Evolutionary conservation across 805 yeast species (phyloP).

Genomic region (Hyphopichia homilentoma): DNA sequence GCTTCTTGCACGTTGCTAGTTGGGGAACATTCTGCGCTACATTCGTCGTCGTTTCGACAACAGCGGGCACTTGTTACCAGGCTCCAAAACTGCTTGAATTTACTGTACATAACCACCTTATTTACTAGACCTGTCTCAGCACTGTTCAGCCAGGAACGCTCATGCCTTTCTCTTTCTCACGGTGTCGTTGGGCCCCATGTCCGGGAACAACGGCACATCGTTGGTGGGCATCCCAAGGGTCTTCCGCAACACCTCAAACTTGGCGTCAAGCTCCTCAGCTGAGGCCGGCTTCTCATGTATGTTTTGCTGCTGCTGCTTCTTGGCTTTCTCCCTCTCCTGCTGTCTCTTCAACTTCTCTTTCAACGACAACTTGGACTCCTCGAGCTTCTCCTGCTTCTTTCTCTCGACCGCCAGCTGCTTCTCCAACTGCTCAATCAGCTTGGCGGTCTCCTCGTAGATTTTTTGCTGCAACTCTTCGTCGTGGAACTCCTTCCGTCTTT

Average conservation of each 20-base stretch:
- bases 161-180: too few relatives aligned
- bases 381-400: constrained; percentile 16
- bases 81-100: too few relatives aligned
- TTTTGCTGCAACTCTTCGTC: constrained; percentile 58
- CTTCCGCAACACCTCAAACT: constrained; percentile 25
- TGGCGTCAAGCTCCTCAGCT: constrained; percentile 32
- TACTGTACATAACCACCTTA: too few relatives aligned
- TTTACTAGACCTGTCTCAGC: too few relatives aligned
- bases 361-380: constrained; percentile 13
- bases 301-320: constrained; percentile 23
- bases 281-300: constrained; percentile 30
- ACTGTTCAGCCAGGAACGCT: too few relatives aligned
- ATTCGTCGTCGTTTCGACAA: too few relatives aligned
- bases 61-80: too few relatives aligned
- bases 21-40: too few relatives aligned
- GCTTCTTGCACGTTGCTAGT: too few relatives aligned
- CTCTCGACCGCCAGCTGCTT: constrained; percentile 67
- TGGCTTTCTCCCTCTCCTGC: constrained; percentile 12
- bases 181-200: too few relatives aligned
- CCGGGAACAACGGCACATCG: constrained; percentile 28
- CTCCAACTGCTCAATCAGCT: constrained; percentile 57
- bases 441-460: constrained; percentile 60
- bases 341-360: constrained; percentile 15
- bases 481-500: constrained; percentile 59
- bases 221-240: constrained; percentile 17